These are phyloP conservation scores for Saccharomycopsis fermentans DNA, from an alignment of 805 yeast species.

Conservation along the genomic window DNA sequence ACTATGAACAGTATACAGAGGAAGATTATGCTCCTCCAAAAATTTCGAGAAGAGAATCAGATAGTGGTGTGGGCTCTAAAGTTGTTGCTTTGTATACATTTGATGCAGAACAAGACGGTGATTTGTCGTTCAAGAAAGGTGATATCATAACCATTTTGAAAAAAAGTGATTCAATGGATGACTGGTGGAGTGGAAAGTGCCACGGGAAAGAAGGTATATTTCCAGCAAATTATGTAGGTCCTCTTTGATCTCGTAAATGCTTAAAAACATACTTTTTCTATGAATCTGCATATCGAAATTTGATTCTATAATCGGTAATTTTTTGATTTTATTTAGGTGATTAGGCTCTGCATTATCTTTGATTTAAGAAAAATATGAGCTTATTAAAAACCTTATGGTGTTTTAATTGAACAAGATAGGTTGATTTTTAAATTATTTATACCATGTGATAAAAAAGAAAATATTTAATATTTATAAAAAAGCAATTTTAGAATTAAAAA, in stretches of 20 bases:
- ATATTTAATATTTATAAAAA: not conserved
- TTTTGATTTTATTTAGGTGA: not conserved
- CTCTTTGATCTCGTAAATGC: constrained; percentile 22
- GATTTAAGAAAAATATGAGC: no score
- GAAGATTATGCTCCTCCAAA: constrained; percentile 20
- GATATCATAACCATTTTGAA: constrained; percentile 82
- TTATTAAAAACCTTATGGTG: no score
- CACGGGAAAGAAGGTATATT: constrained; percentile 84
- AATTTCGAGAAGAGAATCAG: not conserved
- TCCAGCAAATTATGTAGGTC: constrained; percentile 94
- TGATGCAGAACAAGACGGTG: constrained; percentile 90
- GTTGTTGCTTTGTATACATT: constrained; percentile 87
- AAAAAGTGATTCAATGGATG: constrained; percentile 81
- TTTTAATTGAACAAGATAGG: no score
- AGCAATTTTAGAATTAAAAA: not conserved
- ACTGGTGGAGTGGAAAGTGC: constrained; percentile 97
- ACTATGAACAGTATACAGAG: constrained; percentile 33
- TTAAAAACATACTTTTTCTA: not conserved
- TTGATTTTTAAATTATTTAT: no score
- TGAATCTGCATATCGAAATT: not conserved
- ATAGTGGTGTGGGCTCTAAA: constrained; percentile 41
- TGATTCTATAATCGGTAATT: not conserved
- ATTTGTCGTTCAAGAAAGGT: constrained; percentile 86
- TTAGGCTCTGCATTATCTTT: no score
- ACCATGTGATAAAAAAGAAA: no score